Percentiles rank a stretch among this genome's conserved stretches.
Evolutionary conservation across 129 eudicot genomes (phyloP).

Genomic region (Tanacetum coccineum): DNA sequence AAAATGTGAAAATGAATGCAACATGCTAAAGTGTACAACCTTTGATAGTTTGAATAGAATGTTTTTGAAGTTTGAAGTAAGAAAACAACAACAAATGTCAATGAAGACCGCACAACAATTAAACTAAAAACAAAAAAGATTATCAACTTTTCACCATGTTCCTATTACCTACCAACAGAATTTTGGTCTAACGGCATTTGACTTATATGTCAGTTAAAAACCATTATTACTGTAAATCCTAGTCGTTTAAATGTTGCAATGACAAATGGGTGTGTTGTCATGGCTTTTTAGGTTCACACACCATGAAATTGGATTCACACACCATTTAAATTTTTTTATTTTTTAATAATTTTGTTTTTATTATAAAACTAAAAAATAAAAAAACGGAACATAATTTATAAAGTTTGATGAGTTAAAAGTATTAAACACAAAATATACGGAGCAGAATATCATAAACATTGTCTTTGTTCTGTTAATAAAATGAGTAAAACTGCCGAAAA

Average conservation of each 20-base stretch:
- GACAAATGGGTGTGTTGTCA: neutral
- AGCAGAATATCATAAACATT: too few species aligned
- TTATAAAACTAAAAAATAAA: too few species aligned
- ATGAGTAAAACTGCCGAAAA: too few species aligned
- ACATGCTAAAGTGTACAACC: neutral
- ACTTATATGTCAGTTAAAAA: neutral
- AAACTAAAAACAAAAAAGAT: neutral
- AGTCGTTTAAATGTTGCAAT: neutral
- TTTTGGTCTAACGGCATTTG: neutral
- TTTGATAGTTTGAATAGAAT: neutral
- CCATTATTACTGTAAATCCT: neutral
- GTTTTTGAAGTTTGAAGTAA: conserved; percentile 8
- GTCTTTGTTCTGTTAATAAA: too few species aligned
- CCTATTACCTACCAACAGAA: conserved; percentile 5
- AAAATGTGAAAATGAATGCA: neutral
- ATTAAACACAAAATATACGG: too few species aligned
- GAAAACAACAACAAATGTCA: conserved; percentile 21
- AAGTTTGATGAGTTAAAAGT: too few species aligned
- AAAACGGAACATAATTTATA: too few species aligned
- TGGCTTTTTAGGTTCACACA: too few species aligned
- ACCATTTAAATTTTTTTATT: too few species aligned
- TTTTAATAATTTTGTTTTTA: too few species aligned
- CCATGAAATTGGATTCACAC: too few species aligned
- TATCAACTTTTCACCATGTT: too few species aligned
- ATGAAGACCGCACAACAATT: conserved; percentile 13